Conservation (phyloP, 2,329 filamentous ascomycete species). For the Alternaria infectoria region DNA sequence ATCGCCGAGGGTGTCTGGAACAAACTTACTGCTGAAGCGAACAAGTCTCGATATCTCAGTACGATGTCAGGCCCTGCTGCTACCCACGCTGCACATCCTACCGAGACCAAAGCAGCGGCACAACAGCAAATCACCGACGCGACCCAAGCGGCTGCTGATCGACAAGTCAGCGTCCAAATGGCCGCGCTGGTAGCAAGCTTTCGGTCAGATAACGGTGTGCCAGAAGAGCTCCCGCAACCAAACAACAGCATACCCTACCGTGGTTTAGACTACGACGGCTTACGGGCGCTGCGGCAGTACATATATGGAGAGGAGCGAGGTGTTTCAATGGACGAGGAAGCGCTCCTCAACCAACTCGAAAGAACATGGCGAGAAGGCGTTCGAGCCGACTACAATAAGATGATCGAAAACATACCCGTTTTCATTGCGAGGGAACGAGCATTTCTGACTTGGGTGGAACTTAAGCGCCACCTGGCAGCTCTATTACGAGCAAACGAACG, state of each 20-base stretch:
- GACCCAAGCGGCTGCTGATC: slow-evolving; percentile 30
- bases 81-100: slow-evolving; percentile 16
- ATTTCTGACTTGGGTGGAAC: slow-evolving; percentile 45
- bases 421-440: slow-evolving; percentile 44
- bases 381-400: slow-evolving; percentile 33
- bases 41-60: slow-evolving; percentile 22
- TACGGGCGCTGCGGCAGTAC: slow-evolving; percentile 39
- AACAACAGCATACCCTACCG: slow-evolving; percentile 29
- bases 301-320: slow-evolving; percentile 37
- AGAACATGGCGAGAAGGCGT: slow-evolving; percentile 40
- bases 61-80: slow-evolving; percentile 3
- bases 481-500: slow-evolving; percentile 41
- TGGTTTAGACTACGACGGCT: slow-evolving; percentile 38
- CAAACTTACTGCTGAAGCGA: slow-evolving; percentile 21
- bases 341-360: slow-evolving; percentile 39
- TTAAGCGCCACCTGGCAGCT: slow-evolving; percentile 42
- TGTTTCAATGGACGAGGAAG: slow-evolving; percentile 35
- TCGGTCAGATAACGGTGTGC: slow-evolving; percentile 26
- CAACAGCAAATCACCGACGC: slow-evolving; percentile 29
- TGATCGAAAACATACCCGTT: slow-evolving; percentile 33
- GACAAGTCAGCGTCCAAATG: slow-evolving; percentile 36
- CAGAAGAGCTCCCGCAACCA: slow-evolving; percentile 28
- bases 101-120: slow-evolving; percentile 21
- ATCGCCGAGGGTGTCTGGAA: slow-evolving; percentile 35
- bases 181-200: slow-evolving; percentile 38